phyloP scores from a whole-genome alignment of 176 grass and related monocot species.

The Rhynchospora breviuscula region DNA sequence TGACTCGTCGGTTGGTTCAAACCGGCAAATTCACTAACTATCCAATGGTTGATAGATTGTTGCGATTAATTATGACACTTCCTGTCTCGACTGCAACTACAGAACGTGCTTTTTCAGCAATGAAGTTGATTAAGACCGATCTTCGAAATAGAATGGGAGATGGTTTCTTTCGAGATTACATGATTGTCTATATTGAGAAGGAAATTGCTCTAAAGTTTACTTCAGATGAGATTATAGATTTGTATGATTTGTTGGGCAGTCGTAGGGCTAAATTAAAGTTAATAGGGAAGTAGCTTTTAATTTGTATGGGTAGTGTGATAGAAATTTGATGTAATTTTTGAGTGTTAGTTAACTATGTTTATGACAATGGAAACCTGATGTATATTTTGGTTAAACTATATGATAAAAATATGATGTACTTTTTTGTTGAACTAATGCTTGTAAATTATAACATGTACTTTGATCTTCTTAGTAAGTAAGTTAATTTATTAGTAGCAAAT shows the following conservation, averaged over 20 bases:
- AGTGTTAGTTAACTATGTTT: too few species aligned
- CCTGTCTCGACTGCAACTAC: slow-evolving; percentile 3
- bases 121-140: slow-evolving; percentile 8
- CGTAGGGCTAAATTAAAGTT: not conserved
- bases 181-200: slow-evolving; percentile 1
- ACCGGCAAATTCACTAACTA: not conserved
- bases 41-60: slow-evolving; percentile 15
- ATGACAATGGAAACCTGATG: too few species aligned
- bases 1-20: not conserved
- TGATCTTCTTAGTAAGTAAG: too few species aligned
- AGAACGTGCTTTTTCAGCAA: slow-evolving; percentile 8
- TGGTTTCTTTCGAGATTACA: not conserved
- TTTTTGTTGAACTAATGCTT: too few species aligned
- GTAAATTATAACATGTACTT: too few species aligned
- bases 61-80: slow-evolving; percentile 10
- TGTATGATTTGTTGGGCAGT: not conserved
- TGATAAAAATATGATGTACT: too few species aligned
- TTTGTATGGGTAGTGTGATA: too few species aligned
- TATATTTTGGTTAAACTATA: too few species aligned
- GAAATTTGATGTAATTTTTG: too few species aligned
- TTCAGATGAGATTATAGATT: not conserved
- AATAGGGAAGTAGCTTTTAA: not conserved
- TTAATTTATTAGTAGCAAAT: too few species aligned
- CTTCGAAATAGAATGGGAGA: slow-evolving; percentile 10
- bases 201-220: slow-evolving; percentile 4